Percentiles rank a stretch among this genome's conserved stretches.
Conservation (phyloP, 345 rosid species). For the Eucalyptus regnans region DNA sequence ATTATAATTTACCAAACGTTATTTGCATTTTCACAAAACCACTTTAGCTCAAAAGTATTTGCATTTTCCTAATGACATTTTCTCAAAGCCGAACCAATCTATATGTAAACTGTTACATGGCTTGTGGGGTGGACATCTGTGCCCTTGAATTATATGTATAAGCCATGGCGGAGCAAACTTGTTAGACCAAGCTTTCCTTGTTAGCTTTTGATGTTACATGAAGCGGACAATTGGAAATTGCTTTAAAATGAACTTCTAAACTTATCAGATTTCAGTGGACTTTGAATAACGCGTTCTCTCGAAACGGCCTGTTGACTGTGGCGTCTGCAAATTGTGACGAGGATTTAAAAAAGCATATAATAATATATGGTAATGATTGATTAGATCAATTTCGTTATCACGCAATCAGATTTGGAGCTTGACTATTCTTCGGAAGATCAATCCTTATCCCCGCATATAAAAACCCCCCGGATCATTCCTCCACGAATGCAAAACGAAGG, state of each 20-base stretch:
- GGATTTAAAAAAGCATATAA: not conserved
- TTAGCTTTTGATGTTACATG: not conserved
- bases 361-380: not conserved
- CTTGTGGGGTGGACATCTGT: fast-evolving
- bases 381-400: not conserved
- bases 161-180: not conserved
- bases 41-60: no score
- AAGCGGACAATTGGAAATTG: not conserved
- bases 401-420: not conserved
- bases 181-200: not conserved
- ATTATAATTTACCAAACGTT: no score
- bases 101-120: no score
- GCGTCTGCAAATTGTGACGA: not conserved
- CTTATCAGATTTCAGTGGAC: not conserved
- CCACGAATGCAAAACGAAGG: not conserved
- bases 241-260: no score
- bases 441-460: not conserved
- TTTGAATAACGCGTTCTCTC: not conserved
- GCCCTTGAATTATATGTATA: not conserved
- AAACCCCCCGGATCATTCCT: not conserved
- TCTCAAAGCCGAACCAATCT: no score
- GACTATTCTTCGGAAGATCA: not conserved
- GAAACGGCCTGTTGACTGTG: not conserved
- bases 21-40: no score
- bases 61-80: no score